Percentiles rank a stretch among this genome's conserved stretches.
Evolutionary conservation across 176 grass and related monocot species (phyloP).

Genomic region (Carex littledalei): DNA sequence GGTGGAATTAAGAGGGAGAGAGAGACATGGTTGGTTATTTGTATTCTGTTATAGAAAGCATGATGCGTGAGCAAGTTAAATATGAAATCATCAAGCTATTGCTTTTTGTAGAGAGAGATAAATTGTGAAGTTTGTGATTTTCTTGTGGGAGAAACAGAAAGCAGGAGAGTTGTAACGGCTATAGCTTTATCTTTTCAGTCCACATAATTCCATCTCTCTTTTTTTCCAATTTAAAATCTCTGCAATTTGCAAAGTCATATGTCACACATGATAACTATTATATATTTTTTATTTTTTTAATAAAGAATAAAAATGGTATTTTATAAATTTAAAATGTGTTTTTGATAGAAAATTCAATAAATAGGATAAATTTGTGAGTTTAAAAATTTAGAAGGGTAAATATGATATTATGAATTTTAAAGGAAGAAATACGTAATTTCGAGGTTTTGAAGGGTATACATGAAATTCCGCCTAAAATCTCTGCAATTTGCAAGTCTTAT

Average conservation of each 20-base stretch:
- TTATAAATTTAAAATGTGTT: too few relatives aligned
- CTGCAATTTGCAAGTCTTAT: too few relatives aligned
- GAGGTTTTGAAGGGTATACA: too few relatives aligned
- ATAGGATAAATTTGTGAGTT: too few relatives aligned
- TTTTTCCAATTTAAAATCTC: background rate
- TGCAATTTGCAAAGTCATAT: background rate
- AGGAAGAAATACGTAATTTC: too few relatives aligned
- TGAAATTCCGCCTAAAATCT: too few relatives aligned
- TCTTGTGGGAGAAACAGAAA: background rate
- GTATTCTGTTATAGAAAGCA: background rate
- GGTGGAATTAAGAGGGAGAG: background rate
- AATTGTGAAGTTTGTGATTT: background rate
- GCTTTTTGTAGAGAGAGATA: constrained; percentile 7
- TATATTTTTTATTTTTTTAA: too few relatives aligned
- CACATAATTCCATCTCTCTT: background rate
- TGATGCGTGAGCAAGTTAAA: constrained; percentile 18
- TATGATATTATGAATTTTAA: too few relatives aligned
- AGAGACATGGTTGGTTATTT: background rate
- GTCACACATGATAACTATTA: background rate
- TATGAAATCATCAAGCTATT: background rate
- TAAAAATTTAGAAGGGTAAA: too few relatives aligned
- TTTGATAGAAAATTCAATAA: too few relatives aligned
- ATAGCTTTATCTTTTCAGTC: background rate
- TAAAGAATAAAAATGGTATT: too few relatives aligned
- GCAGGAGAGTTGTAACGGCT: background rate